Evolutionary conservation across 495 filamentous ascomycete genomes (phyloP).

Genomic region (Penicillium taxi): DNA sequence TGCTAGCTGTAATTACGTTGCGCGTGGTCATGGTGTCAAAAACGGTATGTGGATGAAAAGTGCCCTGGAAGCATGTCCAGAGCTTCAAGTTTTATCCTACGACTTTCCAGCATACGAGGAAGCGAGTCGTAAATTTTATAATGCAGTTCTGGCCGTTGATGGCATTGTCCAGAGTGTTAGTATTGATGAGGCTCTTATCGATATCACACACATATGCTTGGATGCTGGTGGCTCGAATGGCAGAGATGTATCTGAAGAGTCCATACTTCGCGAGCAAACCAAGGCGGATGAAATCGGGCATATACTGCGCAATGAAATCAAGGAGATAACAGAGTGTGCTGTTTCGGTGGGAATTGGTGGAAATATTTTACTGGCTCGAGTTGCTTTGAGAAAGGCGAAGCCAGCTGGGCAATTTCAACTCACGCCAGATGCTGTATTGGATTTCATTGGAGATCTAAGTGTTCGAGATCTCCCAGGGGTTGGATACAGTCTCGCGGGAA

Average conservation of each 20-base stretch:
- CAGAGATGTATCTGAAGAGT: slow-evolving; percentile 58
- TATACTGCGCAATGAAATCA: slow-evolving; percentile 57
- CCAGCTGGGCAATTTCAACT: slow-evolving; percentile 89
- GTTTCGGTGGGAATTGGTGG: slow-evolving; percentile 93
- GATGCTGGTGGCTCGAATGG: slow-evolving; percentile 61
- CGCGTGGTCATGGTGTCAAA: slow-evolving; percentile 75
- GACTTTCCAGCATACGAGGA: slow-evolving; percentile 94
- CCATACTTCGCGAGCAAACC: slow-evolving; percentile 71
- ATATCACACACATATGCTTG: slow-evolving; percentile 62
- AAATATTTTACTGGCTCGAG: slow-evolving; percentile 84
- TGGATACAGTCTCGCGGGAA: slow-evolving; percentile 73
- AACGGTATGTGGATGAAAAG: slow-evolving; percentile 99
- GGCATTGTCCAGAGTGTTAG: slow-evolving; percentile 92
- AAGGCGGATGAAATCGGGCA: slow-evolving; percentile 69
- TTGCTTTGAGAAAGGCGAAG: slow-evolving; percentile 86
- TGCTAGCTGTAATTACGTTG: slow-evolving; percentile 92
- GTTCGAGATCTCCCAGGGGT: slow-evolving; percentile 83
- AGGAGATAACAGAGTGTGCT: slow-evolving; percentile 66
- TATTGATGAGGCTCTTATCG: slow-evolving; percentile 86
- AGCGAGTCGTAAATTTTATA: slow-evolving; percentile 81
- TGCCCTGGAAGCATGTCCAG: slow-evolving; percentile 73
- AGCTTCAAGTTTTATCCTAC: slow-evolving; percentile 79
- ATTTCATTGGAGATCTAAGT: slow-evolving; percentile 64
- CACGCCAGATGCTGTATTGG: slow-evolving; percentile 66
- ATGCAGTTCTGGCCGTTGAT: slow-evolving; percentile 66